phyloP scores from a whole-genome alignment of 495 filamentous ascomycete genomes.

The Amniculicola lignicola region DNA sequence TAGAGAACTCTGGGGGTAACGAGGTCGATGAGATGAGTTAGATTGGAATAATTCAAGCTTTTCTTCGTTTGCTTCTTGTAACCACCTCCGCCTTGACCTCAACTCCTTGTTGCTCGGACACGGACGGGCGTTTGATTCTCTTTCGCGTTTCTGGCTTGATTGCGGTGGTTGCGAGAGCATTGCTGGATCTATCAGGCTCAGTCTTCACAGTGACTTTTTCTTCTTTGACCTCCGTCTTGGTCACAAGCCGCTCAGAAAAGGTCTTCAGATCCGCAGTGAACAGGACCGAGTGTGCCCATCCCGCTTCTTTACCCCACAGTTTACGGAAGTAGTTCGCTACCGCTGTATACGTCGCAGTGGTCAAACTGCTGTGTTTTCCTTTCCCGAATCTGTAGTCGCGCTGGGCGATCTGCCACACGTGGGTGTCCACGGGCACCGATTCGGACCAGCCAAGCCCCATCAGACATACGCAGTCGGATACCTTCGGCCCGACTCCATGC shows the following conservation, averaged over 20 bases:
- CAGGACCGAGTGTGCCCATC: slow-evolving; percentile 95
- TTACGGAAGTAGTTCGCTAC: slow-evolving; percentile 85
- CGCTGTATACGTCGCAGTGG: slow-evolving; percentile 81
- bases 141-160: slow-evolving; percentile 33
- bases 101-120: slow-evolving; percentile 34
- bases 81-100: slow-evolving; percentile 32
- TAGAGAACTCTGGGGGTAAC: background rate
- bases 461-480: slow-evolving; percentile 91
- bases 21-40: background rate
- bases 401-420: slow-evolving; percentile 97
- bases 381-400: slow-evolving; percentile 92
- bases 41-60: background rate
- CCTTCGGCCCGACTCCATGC: slow-evolving; percentile 91
- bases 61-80: slow-evolving; percentile 21
- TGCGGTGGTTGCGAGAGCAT: slow-evolving; percentile 31
- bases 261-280: slow-evolving; percentile 91
- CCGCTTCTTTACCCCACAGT: slow-evolving; percentile 90
- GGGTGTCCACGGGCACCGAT: slow-evolving; percentile 92
- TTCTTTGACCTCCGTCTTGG: slow-evolving; percentile 52
- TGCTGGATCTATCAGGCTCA: slow-evolving; percentile 26
- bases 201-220: slow-evolving; percentile 38
- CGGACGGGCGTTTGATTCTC: slow-evolving; percentile 39
- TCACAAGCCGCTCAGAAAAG: slow-evolving; percentile 64
- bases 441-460: slow-evolving; percentile 98
- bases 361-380: slow-evolving; percentile 78